phyloP scores from a whole-genome alignment of 2,329 filamentous ascomycete genomes.

The Talaromyces sp. region DNA sequence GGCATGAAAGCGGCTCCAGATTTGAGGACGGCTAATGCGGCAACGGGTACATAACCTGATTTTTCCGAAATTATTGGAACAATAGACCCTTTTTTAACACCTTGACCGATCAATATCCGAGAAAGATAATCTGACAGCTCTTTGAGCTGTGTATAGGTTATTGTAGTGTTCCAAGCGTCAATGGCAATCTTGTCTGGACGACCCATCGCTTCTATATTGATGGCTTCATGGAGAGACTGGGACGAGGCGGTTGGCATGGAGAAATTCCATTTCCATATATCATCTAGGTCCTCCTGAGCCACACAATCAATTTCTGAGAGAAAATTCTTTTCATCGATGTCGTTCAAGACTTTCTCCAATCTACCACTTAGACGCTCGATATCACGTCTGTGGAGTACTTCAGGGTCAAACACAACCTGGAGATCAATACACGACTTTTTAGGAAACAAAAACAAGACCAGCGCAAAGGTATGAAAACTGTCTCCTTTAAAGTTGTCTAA shows the following conservation, averaged over 20 bases:
- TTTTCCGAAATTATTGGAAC: background rate
- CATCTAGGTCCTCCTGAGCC: background rate
- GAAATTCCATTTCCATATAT: background rate
- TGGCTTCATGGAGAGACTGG: background rate
- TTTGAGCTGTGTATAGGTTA: background rate
- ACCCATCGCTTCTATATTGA: background rate
- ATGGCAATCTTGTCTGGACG: background rate
- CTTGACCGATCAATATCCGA: background rate
- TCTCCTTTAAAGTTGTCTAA: background rate
- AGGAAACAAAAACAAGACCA: background rate
- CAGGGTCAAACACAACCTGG: background rate
- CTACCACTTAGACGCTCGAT: background rate
- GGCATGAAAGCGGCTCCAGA: slow-evolving; percentile 3
- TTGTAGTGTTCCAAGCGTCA: background rate
- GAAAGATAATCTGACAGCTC: background rate
- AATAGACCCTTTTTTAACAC: background rate
- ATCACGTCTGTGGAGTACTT: background rate
- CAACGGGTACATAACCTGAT: slow-evolving; percentile 9
- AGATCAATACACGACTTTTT: background rate
- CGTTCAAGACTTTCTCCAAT: background rate
- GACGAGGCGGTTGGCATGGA: background rate
- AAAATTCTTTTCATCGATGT: background rate
- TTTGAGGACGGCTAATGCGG: slow-evolving; percentile 6
- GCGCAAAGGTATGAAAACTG: background rate
- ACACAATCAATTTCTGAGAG: background rate